These are phyloP conservation scores for Amanita pseudoporphyria DNA, from an alignment of 768 basidiomycete species.

Conservation along the genomic window DNA sequence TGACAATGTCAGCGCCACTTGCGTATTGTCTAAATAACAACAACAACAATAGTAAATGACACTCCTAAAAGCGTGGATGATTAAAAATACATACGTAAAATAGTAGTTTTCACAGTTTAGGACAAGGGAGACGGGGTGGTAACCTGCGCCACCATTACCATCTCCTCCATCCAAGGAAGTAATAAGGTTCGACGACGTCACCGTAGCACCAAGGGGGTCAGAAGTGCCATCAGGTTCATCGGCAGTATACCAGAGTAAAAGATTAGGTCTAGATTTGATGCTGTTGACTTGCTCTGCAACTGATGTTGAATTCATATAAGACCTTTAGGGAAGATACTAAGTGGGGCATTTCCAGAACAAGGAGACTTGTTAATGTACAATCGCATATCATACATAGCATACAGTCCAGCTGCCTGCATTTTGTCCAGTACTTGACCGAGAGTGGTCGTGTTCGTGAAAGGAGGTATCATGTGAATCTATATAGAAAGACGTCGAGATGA, in stretches of 20 bases:
- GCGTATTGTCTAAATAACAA: conserved; percentile 27
- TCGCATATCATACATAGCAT: conserved; percentile 83
- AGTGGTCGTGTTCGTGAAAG: conserved; percentile 49
- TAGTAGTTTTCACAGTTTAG: conserved; percentile 60
- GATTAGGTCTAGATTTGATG: conserved; percentile 57
- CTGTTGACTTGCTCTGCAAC: conserved; percentile 61
- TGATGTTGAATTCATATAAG: conserved; percentile 53
- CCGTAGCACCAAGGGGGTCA: conserved; percentile 56
- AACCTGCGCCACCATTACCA: conserved; percentile 39
- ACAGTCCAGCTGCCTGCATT: conserved; percentile 62
- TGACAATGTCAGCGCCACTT: conserved; percentile 55
- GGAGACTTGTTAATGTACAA: conserved; percentile 22
- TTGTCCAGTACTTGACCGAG: conserved; percentile 51
- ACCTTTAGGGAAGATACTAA: conserved; percentile 21
- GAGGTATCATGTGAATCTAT: conserved; percentile 63
- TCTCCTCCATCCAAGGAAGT: conserved; percentile 45
- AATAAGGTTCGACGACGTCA: conserved; percentile 43
- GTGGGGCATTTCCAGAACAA: background rate
- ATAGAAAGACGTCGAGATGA: conserved; percentile 11
- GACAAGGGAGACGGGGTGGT: conserved; percentile 59
- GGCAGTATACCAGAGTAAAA: conserved; percentile 66
- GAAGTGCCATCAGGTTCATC: conserved; percentile 69
- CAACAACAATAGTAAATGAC: background rate
- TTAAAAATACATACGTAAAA: conserved; percentile 30
- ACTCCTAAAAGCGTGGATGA: background rate